Evolutionary conservation across 768 basidiomycete genomes (phyloP), one percentile per base, ranked within the genome.

Genomic region (Mrakia gelida): DNA sequence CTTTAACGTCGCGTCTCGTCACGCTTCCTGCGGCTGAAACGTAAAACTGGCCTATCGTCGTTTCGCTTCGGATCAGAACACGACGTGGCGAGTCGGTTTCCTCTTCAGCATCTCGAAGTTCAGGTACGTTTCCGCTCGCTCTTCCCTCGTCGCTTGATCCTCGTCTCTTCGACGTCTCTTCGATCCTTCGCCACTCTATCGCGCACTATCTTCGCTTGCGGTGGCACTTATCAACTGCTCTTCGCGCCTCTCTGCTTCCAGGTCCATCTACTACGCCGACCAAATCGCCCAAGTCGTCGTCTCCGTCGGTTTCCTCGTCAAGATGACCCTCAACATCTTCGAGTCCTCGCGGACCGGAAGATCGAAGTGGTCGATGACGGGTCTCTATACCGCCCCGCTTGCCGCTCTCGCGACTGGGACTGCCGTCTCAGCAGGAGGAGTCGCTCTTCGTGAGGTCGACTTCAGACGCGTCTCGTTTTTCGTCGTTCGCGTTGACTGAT

Each of bases 281-380:
- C 65, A 67, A 23, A 49, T 70, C 75, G 21, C 52, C 34, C 38
- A 71, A 65, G 28, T 76, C 52, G 49, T 61, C 65, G 32, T 76
- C 26, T 70, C 67, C 26, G 26, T 23, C 11, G 45, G 10, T 15
- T 28, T 76, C 45, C 10, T 45, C 43, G 15, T 54, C 67, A 76
- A 75, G 59, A 41, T 75, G 23, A 38, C 45, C 4, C 38, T 38
- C 34, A 65, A 38, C 59, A 56, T 62, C n/a, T 7, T 30, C 21
- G 73, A 21, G 34, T 38, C 56, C 21, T 9, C 59, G 21, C 43
- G 59, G 9, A 23, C 34, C 3, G 73, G 34, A 26, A 15, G 41
- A 7, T 30, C 73, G 5, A 41, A 30, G 5, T 45, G 61, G 45
- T 6, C 7, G 43, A 45, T 30, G 34, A 13, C 63, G 1, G 18